These are phyloP conservation scores for Corinectria fuckeliana DNA, from an alignment of 2,329 filamentous ascomycete genomes.

Conservation along the genomic window DNA sequence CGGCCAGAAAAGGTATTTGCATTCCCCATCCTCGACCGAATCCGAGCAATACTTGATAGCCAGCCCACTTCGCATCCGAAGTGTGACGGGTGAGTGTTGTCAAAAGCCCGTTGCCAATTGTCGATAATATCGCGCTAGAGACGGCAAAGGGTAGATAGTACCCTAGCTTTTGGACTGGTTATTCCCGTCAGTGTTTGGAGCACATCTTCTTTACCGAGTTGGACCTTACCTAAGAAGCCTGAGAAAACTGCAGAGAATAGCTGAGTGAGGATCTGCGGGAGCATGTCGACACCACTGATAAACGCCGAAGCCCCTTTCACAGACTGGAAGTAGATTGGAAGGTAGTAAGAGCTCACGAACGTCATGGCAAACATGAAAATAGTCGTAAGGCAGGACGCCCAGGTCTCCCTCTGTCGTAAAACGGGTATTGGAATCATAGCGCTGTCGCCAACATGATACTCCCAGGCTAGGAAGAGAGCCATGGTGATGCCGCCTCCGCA, in stretches of 20 bases:
- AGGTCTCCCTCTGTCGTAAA: conserved; percentile 51
- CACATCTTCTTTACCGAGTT: too few species aligned
- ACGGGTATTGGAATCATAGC: conserved; percentile 59
- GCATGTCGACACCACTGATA: conserved; percentile 38
- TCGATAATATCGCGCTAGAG: conserved; percentile 39
- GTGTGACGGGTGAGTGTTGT: conserved; percentile 48
- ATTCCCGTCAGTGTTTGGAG: not conserved
- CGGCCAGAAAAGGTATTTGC: conserved; percentile 48
- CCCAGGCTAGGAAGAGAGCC: conserved; percentile 53
- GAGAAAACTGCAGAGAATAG: conserved; percentile 32
- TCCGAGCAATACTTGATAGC: conserved; percentile 51
- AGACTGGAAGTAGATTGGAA: conserved; percentile 60
- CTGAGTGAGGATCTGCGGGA: conserved; percentile 38
- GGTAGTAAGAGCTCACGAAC: conserved; percentile 54
- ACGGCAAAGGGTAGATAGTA: conserved; percentile 54
- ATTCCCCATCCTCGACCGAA: conserved; percentile 52
- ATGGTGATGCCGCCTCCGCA: conserved; percentile 48
- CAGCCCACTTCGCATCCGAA: conserved; percentile 48
- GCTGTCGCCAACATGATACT: conserved; percentile 50
- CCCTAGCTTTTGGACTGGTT: conserved; percentile 41
- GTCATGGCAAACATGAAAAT: conserved; percentile 52
- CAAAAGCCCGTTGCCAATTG: conserved; percentile 49
- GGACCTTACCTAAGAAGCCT: conserved; percentile 30
- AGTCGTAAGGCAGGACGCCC: conserved; percentile 48
- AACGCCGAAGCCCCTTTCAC: conserved; percentile 45